Evolutionary conservation across 176 grass and related monocot species (phyloP), one percentile per base, ranked within the genome.

Genomic region (Pontederia paniculata): DNA sequence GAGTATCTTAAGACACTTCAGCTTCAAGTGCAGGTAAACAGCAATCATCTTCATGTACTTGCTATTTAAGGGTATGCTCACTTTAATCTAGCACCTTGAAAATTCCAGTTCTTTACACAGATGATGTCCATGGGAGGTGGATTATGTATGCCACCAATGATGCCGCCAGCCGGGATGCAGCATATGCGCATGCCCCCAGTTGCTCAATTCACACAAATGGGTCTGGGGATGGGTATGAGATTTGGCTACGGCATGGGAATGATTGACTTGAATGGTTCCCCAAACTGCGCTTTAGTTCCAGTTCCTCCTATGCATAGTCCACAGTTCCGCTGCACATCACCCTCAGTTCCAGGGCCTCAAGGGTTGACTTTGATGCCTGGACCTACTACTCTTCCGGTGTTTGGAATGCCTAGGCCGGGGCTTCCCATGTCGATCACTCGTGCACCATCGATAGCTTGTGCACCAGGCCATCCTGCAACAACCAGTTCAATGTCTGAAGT

Each of bases 1-100:
- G 84, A 88, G 60, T 88, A 88, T 70, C 84, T 88, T 31, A 88
- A 88, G 64, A 80, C 76, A 10, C 84, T 88, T 76, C 84, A 88
- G 65, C 68, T 88, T 66, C 84, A 88, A 73, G 54, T 88, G 49
- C 79, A 83, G 84, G 84, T 83, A 67, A 25, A 64, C 9, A 4
- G 10, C 42, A 49, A 50, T 0, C 42, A 12, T 21, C 4, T 9
- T 41, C 21, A 9, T 65, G 23, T 12, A 5, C 1, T 44, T 21
- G 5, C 11, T 42, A 2, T 42, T 31, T 14, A 9, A 6, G 5
- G 7, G 5, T 37, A 37, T 6, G 5, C 28, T 37, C 7, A 37
- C 28, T 37, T 37, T 37, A 53, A 43, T 10, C 14, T 67, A 21
- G 44, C 15, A 23, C 23, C 41, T 16, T 13, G 23, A 12, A 58